Conservation (phyloP, 345 rosid genomes). For the Triadica sebifera region DNA sequence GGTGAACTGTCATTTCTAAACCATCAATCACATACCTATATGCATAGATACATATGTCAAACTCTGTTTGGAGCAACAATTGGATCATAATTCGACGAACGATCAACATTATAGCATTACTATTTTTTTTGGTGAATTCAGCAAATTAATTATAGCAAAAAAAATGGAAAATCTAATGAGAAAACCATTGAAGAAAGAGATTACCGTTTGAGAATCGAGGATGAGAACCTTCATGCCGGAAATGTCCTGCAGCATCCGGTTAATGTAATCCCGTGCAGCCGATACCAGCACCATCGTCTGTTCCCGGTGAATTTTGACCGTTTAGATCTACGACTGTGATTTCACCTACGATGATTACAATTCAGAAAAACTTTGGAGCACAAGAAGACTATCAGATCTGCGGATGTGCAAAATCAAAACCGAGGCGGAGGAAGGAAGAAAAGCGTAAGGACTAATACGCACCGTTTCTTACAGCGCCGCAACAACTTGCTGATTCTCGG, state of each 20-base stretch:
- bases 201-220: slow-evolving; percentile 93
- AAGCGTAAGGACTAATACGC: neutral
- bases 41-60: neutral
- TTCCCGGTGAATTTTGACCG: neutral
- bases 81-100: neutral
- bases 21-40: neutral
- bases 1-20: neutral
- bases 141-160: neutral
- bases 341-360: neutral
- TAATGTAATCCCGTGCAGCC: slow-evolving; percentile 82
- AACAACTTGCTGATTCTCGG: neutral
- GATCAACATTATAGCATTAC: neutral
- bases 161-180: neutral
- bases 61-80: neutral
- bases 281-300: slow-evolving; percentile 67
- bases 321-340: slow-evolving; percentile 28
- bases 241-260: slow-evolving; percentile 92
- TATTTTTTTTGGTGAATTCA: neutral
- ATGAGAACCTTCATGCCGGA: slow-evolving; percentile 99
- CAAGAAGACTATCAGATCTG: neutral
- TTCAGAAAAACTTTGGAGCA: neutral
- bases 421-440: neutral
- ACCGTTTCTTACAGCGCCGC: neutral
- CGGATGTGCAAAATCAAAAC: neutral
- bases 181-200: neutral